Conservation (phyloP, 148 eudicot species). For the Vaccinium macrocarpon region DNA sequence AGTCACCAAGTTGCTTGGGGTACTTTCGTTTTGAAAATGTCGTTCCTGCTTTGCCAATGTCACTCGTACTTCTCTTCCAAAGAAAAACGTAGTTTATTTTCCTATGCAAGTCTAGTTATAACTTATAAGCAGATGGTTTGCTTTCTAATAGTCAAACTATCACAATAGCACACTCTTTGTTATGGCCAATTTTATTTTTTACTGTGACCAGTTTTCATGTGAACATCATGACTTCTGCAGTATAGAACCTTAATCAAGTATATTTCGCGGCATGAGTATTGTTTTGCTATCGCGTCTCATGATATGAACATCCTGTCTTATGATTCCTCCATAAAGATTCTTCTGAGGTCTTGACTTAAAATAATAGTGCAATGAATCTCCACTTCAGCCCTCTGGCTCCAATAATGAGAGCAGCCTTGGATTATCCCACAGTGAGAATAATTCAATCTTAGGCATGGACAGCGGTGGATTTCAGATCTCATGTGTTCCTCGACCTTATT, state of each 20-base stretch:
- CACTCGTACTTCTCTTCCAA: not conserved
- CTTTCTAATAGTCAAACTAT: not conserved
- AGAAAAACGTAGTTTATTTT: not conserved
- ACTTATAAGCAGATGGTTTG: not conserved
- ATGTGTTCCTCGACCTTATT: not conserved
- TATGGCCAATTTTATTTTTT: not conserved
- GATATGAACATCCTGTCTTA: not conserved
- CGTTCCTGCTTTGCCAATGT: not conserved
- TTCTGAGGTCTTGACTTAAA: not conserved
- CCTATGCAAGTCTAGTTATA: not conserved
- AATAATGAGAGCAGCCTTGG: not conserved
- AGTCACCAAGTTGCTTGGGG: conserved; percentile 1
- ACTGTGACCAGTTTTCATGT: not conserved
- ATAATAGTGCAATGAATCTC: not conserved
- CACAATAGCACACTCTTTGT: not conserved
- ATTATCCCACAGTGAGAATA: not conserved
- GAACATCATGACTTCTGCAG: conserved; percentile 4
- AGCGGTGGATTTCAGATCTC: not conserved
- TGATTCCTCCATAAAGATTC: not conserved
- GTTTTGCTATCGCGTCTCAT: not conserved
- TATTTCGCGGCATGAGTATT: not conserved
- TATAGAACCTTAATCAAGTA: not conserved
- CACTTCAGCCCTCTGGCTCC: not conserved
- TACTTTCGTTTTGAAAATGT: not conserved
- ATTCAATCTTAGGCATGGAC: not conserved